Evolutionary conservation across 192 early-diverging fungal species (phyloP), one percentile per base, ranked within the genome.

Genomic region (Gonapodya sp.): DNA sequence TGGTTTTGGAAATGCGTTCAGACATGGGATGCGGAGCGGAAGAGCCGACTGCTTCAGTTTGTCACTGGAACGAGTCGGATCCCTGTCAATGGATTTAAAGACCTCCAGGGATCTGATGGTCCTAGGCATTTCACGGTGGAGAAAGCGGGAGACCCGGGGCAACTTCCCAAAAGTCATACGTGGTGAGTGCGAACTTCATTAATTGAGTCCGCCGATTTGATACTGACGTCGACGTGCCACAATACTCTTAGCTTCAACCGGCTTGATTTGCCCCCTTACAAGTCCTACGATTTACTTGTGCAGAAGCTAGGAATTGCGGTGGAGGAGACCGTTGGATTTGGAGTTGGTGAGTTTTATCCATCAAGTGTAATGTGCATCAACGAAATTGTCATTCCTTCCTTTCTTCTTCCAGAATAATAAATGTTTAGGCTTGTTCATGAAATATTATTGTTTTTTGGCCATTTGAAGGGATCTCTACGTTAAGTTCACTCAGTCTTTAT

Each of bases 61-160:
- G 95, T 96, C 0, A 99, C 97, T 1, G 97, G 97, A 31, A 99
- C 97, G 0, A 97, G 95, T 34, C 93, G 97, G 36, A 97, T 99
- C 81, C 97, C 97, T 0, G 96, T 99, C 83, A 99, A 97, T 81
- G 97, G 97, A 1, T 99, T 99, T 87, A 99, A 97, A 83, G 97
- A 99, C 83, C 84, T 99, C 73, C 97, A 99, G 86, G 97, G 97
- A 36, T 93, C 91, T 82, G 97, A 99, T 85, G 97, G 97, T 0
- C 97, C 97, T 1, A 87, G 97, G 64, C 87, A 94, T 37, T 99
- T 99, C 82, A 97, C 95, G 0, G 95, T 99, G 80, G 97, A 99
- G 84, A 97, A 96, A 85, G 89, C 94, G 18, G 96, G 96, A 18
- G 95, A 97, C 74, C 87, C 92, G 30, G 87, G 91, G 2, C 89